Evolutionary conservation across 495 filamentous ascomycete species (phyloP).

Genomic region (Talaromyces liani): DNA sequence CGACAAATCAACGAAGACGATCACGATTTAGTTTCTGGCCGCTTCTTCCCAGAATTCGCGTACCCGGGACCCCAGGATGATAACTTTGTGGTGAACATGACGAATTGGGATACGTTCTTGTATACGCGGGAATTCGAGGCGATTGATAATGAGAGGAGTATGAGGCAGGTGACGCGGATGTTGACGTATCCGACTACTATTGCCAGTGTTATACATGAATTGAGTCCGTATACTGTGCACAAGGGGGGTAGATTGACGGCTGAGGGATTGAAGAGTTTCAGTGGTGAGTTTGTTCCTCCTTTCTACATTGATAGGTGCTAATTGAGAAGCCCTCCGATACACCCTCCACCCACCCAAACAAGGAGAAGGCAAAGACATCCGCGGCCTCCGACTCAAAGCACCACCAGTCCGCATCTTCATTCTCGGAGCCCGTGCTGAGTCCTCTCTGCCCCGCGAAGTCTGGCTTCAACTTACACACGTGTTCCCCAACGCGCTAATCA

Average conservation of each 20-base stretch:
- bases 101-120: slow-evolving; percentile 94
- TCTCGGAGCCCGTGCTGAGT: slow-evolving; percentile 91
- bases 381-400: slow-evolving; percentile 71
- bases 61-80: slow-evolving; percentile 86
- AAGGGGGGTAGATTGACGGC: slow-evolving; percentile 63
- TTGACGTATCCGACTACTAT: slow-evolving; percentile 92
- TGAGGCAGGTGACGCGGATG: slow-evolving; percentile 86
- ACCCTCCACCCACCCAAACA: slow-evolving; percentile 79
- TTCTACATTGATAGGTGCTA: neutral
- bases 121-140: slow-evolving; percentile 85
- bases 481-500: slow-evolving; percentile 67
- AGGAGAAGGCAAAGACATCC: slow-evolving; percentile 66
- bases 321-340: slow-evolving; percentile 71
- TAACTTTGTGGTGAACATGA: slow-evolving; percentile 90
- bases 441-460: slow-evolving; percentile 84
- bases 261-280: slow-evolving; percentile 88
- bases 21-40: slow-evolving; percentile 83
- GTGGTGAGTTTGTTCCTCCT: slow-evolving; percentile 50
- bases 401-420: slow-evolving; percentile 90
- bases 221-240: slow-evolving; percentile 82
- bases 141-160: slow-evolving; percentile 75
- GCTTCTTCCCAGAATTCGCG: slow-evolving; percentile 89
- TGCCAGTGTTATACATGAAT: slow-evolving; percentile 82
- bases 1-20: slow-evolving; percentile 96
- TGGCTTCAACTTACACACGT: slow-evolving; percentile 89